phyloP scores from a whole-genome alignment of 1,284 basidiomycete species.

The Flammula alnicola region DNA sequence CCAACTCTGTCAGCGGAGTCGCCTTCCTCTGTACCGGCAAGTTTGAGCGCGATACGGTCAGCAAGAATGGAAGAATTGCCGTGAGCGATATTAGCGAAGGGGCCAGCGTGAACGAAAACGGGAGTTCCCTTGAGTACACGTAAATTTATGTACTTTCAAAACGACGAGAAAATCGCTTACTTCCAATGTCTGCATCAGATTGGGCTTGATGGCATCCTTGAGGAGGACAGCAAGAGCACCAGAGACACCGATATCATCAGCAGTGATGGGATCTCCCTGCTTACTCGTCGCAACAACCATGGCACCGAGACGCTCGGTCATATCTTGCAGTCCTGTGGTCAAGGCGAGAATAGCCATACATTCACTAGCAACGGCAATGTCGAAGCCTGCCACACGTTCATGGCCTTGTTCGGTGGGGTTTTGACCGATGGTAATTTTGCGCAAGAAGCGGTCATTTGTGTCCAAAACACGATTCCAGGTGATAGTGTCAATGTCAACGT shows the following conservation, averaged over 20 bases:
- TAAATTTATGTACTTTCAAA: constrained; percentile 1
- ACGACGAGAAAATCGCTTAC: constrained; percentile 34
- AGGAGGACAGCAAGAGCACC: constrained; percentile 97
- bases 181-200: constrained; percentile 98
- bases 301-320: constrained; percentile 88
- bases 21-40: constrained; percentile 95
- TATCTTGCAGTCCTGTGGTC: constrained; percentile 87
- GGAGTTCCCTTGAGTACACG: constrained; percentile 78
- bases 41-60: constrained; percentile 94
- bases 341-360: constrained; percentile 98
- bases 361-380: constrained; percentile 97
- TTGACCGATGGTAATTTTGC: constrained; percentile 93
- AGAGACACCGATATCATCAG: constrained; percentile 95
- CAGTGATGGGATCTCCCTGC: constrained; percentile 90
- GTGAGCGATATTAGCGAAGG: constrained; percentile 99
- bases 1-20: constrained; percentile 83
- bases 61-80: constrained; percentile 99
- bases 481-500: constrained; percentile 90
- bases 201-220: constrained; percentile 99
- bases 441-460: constrained; percentile 96
- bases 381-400: constrained; percentile 90
- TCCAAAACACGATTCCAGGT: constrained; percentile 99
- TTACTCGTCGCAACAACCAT: constrained; percentile 99
- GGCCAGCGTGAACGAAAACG: constrained; percentile 98
- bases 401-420: constrained; percentile 91